Evolutionary conservation across 2,329 filamentous ascomycete species (phyloP).

Genomic region (Diaporthe vexans): DNA sequence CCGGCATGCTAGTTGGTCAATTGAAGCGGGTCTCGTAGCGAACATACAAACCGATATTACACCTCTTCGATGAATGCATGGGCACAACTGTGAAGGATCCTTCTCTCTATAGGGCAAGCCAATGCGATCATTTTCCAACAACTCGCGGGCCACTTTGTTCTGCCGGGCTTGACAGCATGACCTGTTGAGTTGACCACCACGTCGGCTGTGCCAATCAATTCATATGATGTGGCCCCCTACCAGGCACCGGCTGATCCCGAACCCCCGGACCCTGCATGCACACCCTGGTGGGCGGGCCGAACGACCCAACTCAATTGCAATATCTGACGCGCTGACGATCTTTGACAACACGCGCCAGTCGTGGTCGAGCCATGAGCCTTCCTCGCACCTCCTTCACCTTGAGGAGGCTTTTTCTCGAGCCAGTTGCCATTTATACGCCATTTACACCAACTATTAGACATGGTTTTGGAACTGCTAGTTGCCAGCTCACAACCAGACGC

Average conservation of each 20-base stretch:
- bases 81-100: not conserved
- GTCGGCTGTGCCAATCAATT: too few relatives aligned
- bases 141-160: too few relatives aligned
- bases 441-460: not conserved
- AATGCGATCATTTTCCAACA: too few relatives aligned
- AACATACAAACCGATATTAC: too few relatives aligned
- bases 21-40: not conserved
- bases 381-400: not conserved
- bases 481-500: not conserved
- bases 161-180: too few relatives aligned
- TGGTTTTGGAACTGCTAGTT: not conserved
- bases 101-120: too few relatives aligned
- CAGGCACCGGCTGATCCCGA: too few relatives aligned
- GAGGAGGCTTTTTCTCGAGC: not conserved
- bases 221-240: not conserved
- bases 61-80: not conserved
- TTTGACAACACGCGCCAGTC: not conserved
- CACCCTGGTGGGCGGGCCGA: too few relatives aligned
- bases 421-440: not conserved
- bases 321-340: not conserved
- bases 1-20: not conserved
- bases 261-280: too few relatives aligned
- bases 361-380: slow-evolving; percentile 2
- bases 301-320: slow-evolving; percentile 3
- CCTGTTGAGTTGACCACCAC: too few relatives aligned